Conservation (phyloP, 1,284 basidiomycete species). For the Ceratobasidium papillatum region DNA sequence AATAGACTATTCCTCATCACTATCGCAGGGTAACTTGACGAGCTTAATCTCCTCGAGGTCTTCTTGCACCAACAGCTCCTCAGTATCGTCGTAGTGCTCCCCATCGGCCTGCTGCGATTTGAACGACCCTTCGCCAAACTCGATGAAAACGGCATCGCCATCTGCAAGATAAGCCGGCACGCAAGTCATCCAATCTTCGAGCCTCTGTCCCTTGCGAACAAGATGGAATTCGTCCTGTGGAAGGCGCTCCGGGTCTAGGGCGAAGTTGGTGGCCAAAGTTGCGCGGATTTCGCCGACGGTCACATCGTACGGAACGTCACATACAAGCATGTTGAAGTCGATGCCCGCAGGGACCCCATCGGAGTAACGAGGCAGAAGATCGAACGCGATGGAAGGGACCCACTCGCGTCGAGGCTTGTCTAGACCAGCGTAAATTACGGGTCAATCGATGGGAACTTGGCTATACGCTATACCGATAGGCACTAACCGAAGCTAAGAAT, state of each 20-base stretch:
- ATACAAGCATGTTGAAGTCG: constrained; percentile 35
- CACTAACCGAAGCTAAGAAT: constrained; percentile 38
- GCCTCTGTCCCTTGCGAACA: constrained; percentile 34
- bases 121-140: constrained; percentile 18
- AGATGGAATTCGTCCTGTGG: constrained; percentile 32
- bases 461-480: background rate
- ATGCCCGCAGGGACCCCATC: constrained; percentile 30
- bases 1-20: constrained; percentile 28
- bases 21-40: constrained; percentile 35
- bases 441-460: background rate
- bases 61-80: constrained; percentile 9
- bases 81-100: constrained; percentile 3
- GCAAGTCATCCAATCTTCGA: constrained; percentile 38
- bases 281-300: constrained; percentile 36
- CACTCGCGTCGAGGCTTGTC: constrained; percentile 37
- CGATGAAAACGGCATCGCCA: constrained; percentile 34
- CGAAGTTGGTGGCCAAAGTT: constrained; percentile 18
- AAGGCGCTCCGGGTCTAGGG: constrained; percentile 26
- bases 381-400: constrained; percentile 35
- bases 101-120: background rate
- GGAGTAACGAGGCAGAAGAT: constrained; percentile 32
- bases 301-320: constrained; percentile 38
- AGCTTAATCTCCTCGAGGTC: constrained; percentile 39
- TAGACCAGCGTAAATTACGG: background rate
- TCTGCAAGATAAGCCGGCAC: constrained; percentile 37